Base-by-base conservation (phyloP, 108 stramenopile species). In the Fragilariopsis cylindrus region DNA sequence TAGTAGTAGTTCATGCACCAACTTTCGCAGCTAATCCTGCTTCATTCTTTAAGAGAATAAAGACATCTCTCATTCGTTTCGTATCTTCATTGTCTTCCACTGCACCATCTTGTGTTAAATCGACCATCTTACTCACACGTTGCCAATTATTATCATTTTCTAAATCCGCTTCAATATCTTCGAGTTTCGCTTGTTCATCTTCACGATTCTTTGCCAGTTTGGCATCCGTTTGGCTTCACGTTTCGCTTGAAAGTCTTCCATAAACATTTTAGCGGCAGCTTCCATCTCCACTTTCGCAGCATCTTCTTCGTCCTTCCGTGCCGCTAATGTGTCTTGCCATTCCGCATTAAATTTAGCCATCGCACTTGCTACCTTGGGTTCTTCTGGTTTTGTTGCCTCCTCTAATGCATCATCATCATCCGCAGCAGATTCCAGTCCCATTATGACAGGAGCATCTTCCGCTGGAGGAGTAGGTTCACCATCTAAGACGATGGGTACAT, bases 121-220 rank as follows among this genome's bases (percentile, higher is more conserved):
- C 92, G 65, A 96, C 88, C 85, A 96, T 83, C 79, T 96, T 96
- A 79, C 91, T 88, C 50, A 92, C 90, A 58, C 81, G 81, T 74
- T 96, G 90, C 92, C 92, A 96, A 65, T 81, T 82, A 80, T 93
- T 96, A 67, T 92, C 92, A 78, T 92, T 93, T 75, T 96, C 95
- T 71, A 96, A 75, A 73, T 96, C 95, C n/a, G 95, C 95, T 76
- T 96, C 95, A 79, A 96, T 93, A 65, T 88, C 95, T 80, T 96
- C 95, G 79, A 96, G 81, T 75, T 96, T 96, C 52, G 87, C 89
- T 78, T 96, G 95, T 70, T 96, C 95, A 68, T 96, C 95, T 54
- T 82, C 81, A 30, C 95, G 86, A 71, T 96, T 96, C 75, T 88
- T 93, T 60, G 84, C 76, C 88, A 96, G 93, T 57, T 84, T 85